Evolutionary conservation across 1,284 basidiomycete species (phyloP).

Genomic region (Marasmius tenuissimus): DNA sequence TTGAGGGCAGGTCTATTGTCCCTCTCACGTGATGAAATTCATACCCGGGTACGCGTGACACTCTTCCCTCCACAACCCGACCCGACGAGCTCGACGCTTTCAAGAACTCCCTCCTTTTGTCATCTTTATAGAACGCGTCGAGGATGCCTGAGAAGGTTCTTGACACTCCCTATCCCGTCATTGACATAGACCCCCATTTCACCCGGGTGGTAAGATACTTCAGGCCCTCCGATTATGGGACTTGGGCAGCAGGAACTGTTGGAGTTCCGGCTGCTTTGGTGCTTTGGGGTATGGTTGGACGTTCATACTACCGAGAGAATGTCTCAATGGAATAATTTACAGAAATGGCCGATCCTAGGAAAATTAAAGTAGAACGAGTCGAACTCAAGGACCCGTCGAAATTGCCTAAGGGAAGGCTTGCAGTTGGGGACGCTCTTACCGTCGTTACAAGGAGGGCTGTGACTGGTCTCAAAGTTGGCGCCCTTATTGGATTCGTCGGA

Average conservation of each 20-base stretch:
- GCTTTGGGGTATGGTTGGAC: constrained; percentile 61
- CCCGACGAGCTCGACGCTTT: not conserved
- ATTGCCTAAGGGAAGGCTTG: constrained; percentile 38
- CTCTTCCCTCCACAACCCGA: not conserved
- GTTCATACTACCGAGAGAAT: constrained; percentile 5
- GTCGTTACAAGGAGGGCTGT: constrained; percentile 20
- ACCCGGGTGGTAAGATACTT: constrained; percentile 88
- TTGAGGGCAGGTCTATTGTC: constrained; percentile 24
- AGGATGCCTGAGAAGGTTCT: constrained; percentile 73
- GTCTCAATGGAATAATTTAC: constrained; percentile 7
- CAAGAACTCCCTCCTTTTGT: not conserved
- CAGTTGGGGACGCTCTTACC: constrained; percentile 28
- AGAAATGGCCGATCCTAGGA: constrained; percentile 47
- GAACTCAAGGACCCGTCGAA: not conserved
- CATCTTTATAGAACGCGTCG: not conserved
- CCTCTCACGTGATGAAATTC: constrained; percentile 18
- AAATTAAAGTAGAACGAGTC: constrained; percentile 15
- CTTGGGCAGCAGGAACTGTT: constrained; percentile 81
- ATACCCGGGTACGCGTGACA: not conserved
- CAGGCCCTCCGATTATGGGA: constrained; percentile 84
- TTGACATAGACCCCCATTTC: constrained; percentile 93
- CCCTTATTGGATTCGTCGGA: constrained; percentile 73
- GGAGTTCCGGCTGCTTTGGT: constrained; percentile 78
- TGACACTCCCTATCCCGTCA: constrained; percentile 77
- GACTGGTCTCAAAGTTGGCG: constrained; percentile 28